Conservation (phyloP, 2,329 filamentous ascomycete genomes). For the Shiraia bambusicola region DNA sequence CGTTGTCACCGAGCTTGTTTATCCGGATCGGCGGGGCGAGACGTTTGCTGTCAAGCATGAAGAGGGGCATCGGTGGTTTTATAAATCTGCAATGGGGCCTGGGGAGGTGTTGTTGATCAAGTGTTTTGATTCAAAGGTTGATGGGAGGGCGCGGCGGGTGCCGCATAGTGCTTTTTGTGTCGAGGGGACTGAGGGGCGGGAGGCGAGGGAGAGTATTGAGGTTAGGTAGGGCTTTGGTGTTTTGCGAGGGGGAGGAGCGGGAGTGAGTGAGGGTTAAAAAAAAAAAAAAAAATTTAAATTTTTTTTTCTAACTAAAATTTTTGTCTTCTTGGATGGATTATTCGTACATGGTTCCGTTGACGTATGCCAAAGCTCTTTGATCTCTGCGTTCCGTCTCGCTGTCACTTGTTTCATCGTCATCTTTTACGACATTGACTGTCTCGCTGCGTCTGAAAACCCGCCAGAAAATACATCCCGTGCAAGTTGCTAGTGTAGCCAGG, state of each 20-base stretch:
- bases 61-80: conserved; percentile 36
- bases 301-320: too few species aligned
- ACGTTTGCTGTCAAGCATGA: conserved; percentile 33
- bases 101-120: conserved; percentile 40
- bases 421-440: not conserved
- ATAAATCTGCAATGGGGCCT: conserved; percentile 29
- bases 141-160: conserved; percentile 37
- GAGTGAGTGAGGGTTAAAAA: conserved; percentile 14
- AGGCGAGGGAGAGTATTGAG: conserved; percentile 39
- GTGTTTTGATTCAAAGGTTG: conserved; percentile 39
- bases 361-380: conserved; percentile 3
- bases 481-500: conserved; percentile 53
- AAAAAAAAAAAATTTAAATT: too few species aligned
- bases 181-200: conserved; percentile 26
- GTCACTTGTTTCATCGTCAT: not conserved
- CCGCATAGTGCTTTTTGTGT: conserved; percentile 40
- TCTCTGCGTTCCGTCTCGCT: not conserved
- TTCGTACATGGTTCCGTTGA: too few species aligned
- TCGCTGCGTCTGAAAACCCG: conserved; percentile 47
- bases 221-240: conserved; percentile 36
- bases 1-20: conserved; percentile 31
- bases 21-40: conserved; percentile 33
- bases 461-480: conserved; percentile 58
- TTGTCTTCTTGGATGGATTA: too few species aligned
- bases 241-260: conserved; percentile 34